phyloP scores from a whole-genome alignment of 2,329 filamentous ascomycete species.

The Neonectria faginata region DNA sequence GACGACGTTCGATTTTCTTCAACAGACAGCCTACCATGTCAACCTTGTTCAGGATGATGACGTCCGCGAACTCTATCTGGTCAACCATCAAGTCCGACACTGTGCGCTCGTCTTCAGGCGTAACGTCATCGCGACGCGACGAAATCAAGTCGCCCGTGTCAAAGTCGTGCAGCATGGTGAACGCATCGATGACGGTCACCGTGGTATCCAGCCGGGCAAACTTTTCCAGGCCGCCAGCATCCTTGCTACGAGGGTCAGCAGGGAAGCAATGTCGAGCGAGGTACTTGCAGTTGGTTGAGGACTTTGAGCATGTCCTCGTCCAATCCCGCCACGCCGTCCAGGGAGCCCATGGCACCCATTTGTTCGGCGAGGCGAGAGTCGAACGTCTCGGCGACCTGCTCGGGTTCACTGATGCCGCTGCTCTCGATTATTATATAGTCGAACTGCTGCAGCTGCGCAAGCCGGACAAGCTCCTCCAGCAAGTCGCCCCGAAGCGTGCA shows the following conservation, averaged over 20 bases:
- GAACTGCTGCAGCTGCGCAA: constrained; percentile 71
- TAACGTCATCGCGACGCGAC: constrained; percentile 70
- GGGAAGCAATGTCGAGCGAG: background rate
- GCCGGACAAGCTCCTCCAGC: constrained; percentile 74
- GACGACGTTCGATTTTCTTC: background rate
- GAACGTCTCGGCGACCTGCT: constrained; percentile 81
- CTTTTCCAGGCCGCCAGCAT: constrained; percentile 72
- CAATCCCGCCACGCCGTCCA: constrained; percentile 46
- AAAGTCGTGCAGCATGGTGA: constrained; percentile 79
- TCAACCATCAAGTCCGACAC: constrained; percentile 82
- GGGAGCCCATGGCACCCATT: constrained; percentile 52
- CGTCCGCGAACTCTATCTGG: constrained; percentile 82
- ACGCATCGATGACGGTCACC: constrained; percentile 79
- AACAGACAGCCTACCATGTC: constrained; percentile 63
- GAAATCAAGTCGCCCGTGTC: constrained; percentile 76
- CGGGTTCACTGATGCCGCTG: constrained; percentile 77
- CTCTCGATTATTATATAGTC: constrained; percentile 81
- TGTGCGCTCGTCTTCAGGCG: constrained; percentile 76
- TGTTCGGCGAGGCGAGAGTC: constrained; percentile 66
- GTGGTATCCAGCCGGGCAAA: constrained; percentile 77
- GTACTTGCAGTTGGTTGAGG: constrained; percentile 52
- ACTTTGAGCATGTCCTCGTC: constrained; percentile 52
- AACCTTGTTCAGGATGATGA: constrained; percentile 77
- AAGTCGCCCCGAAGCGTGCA: constrained; percentile 79
- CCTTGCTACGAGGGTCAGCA: constrained; percentile 50